Evolutionary conservation across 2,329 filamentous ascomycete species (phyloP).

Genomic region (Aspergillus sp.): DNA sequence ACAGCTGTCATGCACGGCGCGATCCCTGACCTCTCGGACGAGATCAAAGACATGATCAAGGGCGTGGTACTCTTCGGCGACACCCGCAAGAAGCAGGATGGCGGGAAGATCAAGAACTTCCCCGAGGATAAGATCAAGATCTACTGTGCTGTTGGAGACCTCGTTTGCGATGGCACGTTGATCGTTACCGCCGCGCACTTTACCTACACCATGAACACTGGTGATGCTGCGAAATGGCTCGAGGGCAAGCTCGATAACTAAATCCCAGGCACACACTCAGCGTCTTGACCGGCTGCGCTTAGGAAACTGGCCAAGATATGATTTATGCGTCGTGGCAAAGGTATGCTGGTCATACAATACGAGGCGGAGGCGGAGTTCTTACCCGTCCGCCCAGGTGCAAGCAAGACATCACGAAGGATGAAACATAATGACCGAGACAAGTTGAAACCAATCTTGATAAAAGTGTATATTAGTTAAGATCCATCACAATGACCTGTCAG

Average conservation of each 20-base stretch:
- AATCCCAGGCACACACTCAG: not conserved
- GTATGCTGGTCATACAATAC: too few species aligned
- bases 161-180: conserved; percentile 50
- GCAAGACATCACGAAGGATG: too few species aligned
- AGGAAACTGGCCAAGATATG: too few species aligned
- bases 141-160: conserved; percentile 49
- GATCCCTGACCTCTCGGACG: conserved; percentile 35
- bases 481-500: too few species aligned
- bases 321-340: too few species aligned
- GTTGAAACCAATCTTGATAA: too few species aligned
- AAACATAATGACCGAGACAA: too few species aligned
- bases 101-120: conserved; percentile 41
- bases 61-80: conserved; percentile 46
- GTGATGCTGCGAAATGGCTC: conserved; percentile 28
- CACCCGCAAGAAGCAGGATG: conserved; percentile 43
- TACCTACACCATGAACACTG: conserved; percentile 34
- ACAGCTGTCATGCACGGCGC: conserved; percentile 46
- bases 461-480: too few species aligned
- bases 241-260: conserved; percentile 16
- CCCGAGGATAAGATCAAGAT: conserved; percentile 47
- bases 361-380: too few species aligned
- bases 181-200: conserved; percentile 41
- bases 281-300: not conserved
- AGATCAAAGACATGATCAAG: conserved; percentile 32
- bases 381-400: too few species aligned